Evolutionary conservation across 83 land plant genomes (phyloP).

Genomic region (Larix sibirica): DNA sequence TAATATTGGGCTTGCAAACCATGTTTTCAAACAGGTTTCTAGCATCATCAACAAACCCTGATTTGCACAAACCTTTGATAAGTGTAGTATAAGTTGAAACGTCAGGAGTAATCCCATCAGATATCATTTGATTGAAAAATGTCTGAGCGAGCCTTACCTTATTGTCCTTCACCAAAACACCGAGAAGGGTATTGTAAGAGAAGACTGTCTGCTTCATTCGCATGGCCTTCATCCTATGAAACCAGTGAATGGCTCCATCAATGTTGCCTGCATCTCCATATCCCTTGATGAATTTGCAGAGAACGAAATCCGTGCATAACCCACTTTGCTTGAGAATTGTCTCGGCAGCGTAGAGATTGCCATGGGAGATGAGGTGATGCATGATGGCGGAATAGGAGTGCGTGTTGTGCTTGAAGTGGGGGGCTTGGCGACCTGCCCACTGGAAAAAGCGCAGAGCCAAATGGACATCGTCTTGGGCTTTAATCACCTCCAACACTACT

Average conservation of each 20-base stretch:
- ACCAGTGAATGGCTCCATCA: constrained; percentile 18
- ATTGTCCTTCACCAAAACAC: constrained; percentile 16
- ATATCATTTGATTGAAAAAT: constrained; percentile 10
- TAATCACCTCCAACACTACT: constrained; percentile 18
- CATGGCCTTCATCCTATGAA: neutral
- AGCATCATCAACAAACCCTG: neutral
- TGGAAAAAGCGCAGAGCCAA: constrained; percentile 24
- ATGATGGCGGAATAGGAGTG: constrained; percentile 9
- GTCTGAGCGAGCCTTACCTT: constrained; percentile 6
- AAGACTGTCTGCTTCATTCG: neutral
- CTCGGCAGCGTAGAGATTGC: constrained; percentile 12
- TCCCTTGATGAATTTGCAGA: constrained; percentile 20
- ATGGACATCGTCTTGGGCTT: constrained; percentile 12
- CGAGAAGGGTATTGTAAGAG: constrained; percentile 17
- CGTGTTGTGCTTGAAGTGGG: constrained; percentile 10
- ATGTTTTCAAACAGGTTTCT: neutral
- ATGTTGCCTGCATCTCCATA: constrained; percentile 21
- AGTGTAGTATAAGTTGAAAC: neutral
- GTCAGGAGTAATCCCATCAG: neutral
- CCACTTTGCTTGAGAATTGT: constrained; percentile 8
- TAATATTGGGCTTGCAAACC: neutral
- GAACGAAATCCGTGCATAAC: constrained; percentile 9
- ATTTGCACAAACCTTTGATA: neutral
- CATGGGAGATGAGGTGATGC: constrained; percentile 16
- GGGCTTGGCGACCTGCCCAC: constrained; percentile 24